These are phyloP conservation scores for Oryza brachyantha DNA, from an alignment of 176 grass and related monocot species.

Conservation along the genomic window DNA sequence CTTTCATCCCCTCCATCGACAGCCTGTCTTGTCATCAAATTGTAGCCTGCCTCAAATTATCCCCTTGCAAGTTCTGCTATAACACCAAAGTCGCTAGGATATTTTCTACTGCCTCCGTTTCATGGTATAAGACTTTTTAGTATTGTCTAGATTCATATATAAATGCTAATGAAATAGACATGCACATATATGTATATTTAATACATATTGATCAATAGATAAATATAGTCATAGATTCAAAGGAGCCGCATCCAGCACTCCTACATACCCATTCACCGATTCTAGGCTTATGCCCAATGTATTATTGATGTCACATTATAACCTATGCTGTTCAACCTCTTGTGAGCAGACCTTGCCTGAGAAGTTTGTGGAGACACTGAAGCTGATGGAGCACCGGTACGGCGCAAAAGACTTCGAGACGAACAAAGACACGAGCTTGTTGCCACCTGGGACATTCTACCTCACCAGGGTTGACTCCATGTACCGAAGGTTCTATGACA, in stretches of 20 bases:
- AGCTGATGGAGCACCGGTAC: constrained; percentile 89
- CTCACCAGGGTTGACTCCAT: constrained; percentile 73
- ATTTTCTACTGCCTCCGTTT: too few relatives aligned
- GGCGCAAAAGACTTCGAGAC: constrained; percentile 88
- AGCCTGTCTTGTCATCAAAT: neutral
- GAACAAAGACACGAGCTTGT: constrained; percentile 63
- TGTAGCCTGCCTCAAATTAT: neutral
- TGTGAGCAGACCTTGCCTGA: constrained; percentile 58
- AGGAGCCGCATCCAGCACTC: too few relatives aligned
- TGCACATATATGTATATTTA: too few relatives aligned
- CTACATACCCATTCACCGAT: neutral
- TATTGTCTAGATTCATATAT: too few relatives aligned
- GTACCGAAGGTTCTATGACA: constrained; percentile 83
- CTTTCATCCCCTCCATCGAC: neutral
- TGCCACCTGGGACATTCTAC: constrained; percentile 74
- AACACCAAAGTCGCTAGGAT: neutral
- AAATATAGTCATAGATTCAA: too few relatives aligned
- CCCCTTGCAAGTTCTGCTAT: neutral
- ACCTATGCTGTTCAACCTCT: neutral
- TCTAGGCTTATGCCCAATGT: neutral
- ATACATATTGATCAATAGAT: too few relatives aligned
- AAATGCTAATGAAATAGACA: too few relatives aligned
- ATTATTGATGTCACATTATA: neutral
- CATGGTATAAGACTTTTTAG: too few relatives aligned
- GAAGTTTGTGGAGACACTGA: constrained; percentile 68